Percentiles rank a stretch among this genome's conserved stretches.
These are phyloP conservation scores for Botrytis tulipae DNA, from an alignment of 2,329 filamentous ascomycete genomes.

Conservation along the genomic window DNA sequence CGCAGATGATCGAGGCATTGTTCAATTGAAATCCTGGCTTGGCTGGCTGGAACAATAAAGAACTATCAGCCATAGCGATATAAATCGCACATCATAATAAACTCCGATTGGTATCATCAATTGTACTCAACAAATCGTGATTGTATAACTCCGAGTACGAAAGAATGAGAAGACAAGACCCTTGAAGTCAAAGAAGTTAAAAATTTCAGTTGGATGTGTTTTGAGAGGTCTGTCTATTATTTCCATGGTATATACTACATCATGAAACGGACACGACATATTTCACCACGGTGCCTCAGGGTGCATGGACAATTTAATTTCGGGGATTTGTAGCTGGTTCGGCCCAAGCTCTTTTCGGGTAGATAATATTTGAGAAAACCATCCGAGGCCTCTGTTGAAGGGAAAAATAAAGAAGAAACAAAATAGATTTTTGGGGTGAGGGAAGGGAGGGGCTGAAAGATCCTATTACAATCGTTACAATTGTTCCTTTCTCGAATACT, in stretches of 20 bases:
- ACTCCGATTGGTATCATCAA: background rate
- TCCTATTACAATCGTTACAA: background rate
- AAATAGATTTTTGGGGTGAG: background rate
- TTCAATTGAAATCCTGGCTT: background rate
- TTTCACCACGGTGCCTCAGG: background rate
- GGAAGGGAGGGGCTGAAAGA: background rate
- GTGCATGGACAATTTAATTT: conserved; percentile 9
- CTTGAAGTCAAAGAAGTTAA: background rate
- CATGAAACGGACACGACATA: background rate
- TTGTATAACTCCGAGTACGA: background rate
- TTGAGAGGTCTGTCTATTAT: background rate
- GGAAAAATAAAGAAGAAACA: background rate
- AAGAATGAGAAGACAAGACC: background rate
- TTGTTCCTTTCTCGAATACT: background rate
- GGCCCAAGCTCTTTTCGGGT: background rate
- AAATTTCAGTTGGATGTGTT: background rate
- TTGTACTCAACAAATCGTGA: background rate
- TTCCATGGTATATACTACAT: background rate
- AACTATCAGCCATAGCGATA: background rate
- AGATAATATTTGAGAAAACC: background rate
- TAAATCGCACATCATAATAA: background rate
- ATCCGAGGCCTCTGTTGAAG: background rate
- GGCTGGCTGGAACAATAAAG: background rate
- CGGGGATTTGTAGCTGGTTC: background rate
- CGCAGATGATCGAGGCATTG: background rate